phyloP scores from a whole-genome alignment of 805 yeast genomes.

The Candida corydali region DNA sequence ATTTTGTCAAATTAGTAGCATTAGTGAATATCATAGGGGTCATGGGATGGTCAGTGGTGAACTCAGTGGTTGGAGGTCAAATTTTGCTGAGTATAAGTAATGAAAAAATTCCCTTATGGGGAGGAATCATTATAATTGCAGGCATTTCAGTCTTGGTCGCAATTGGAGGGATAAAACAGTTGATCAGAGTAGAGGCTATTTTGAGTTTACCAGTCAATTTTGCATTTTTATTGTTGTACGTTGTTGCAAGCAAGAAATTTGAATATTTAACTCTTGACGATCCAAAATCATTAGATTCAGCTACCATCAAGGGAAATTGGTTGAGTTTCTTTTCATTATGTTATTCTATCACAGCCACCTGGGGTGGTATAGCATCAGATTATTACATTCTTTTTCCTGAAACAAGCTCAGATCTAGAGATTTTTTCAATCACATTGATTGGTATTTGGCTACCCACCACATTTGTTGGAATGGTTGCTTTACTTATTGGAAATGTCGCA shows the following conservation, averaged over 20 bases:
- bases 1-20: constrained; percentile 74
- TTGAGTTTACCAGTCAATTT: constrained; percentile 67
- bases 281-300: constrained; percentile 20
- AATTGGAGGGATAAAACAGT: constrained; percentile 72
- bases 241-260: constrained; percentile 50
- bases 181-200: constrained; percentile 62
- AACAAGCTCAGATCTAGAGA: constrained; percentile 49
- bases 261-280: constrained; percentile 23
- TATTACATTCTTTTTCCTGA: constrained; percentile 82
- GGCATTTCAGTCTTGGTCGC: constrained; percentile 62
- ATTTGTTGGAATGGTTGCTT: constrained; percentile 71
- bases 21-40: constrained; percentile 71
- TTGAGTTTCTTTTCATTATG: constrained; percentile 67
- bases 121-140: constrained; percentile 72
- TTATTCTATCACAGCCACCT: constrained; percentile 78
- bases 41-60: constrained; percentile 93
- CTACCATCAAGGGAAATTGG: constrained; percentile 61
- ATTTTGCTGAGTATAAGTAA: constrained; percentile 63
- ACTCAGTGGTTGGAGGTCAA: constrained; percentile 85
- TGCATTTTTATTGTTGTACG: constrained; percentile 65
- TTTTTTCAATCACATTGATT: constrained; percentile 59
- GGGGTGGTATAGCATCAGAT: constrained; percentile 87
- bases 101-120: constrained; percentile 62
- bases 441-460: constrained; percentile 69
- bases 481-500: constrained; percentile 67